Evolutionary conservation across 1,139 yeast genomes (phyloP).

Genomic region (Yamadazyma trypodendri): DNA sequence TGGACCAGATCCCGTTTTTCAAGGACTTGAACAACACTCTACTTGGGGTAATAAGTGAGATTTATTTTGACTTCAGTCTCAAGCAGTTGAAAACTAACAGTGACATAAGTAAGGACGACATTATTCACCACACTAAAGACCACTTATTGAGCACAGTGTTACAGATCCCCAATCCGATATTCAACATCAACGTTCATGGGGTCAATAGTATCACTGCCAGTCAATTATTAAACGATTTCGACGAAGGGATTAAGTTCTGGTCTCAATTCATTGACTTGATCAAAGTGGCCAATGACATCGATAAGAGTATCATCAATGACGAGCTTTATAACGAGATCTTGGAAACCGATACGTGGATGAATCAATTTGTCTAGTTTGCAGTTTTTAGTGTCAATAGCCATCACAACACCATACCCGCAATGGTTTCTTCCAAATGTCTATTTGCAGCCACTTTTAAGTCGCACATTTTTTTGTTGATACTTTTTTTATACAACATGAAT

Average conservation of each 20-base stretch:
- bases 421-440: too few species aligned
- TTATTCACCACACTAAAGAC: conserved; percentile 29
- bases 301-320: conserved; percentile 33
- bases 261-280: conserved; percentile 40
- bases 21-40: conserved; percentile 44
- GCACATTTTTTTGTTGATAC: not conserved
- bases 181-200: conserved; percentile 45
- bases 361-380: conserved; percentile 21
- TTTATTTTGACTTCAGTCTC: conserved; percentile 39
- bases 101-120: conserved; percentile 24
- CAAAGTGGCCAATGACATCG: conserved; percentile 32
- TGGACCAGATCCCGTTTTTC: conserved; percentile 61
- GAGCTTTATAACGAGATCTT: conserved; percentile 31
- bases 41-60: conserved; percentile 44
- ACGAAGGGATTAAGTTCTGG: conserved; percentile 41
- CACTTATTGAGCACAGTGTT: conserved; percentile 39
- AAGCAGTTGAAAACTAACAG: conserved; percentile 28
- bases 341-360: conserved; percentile 46
- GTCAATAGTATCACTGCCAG: conserved; percentile 37
- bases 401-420: not conserved
- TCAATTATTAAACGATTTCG: conserved; percentile 42
- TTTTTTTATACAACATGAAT: not conserved
- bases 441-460: conserved; percentile 2
- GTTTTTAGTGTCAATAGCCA: not conserved
- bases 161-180: conserved; percentile 39